Percentiles rank a stretch among this genome's conserved stretches.
Evolutionary conservation across 441 rosid genomes (phyloP).

Genomic region (Dalechampia spathulata): DNA sequence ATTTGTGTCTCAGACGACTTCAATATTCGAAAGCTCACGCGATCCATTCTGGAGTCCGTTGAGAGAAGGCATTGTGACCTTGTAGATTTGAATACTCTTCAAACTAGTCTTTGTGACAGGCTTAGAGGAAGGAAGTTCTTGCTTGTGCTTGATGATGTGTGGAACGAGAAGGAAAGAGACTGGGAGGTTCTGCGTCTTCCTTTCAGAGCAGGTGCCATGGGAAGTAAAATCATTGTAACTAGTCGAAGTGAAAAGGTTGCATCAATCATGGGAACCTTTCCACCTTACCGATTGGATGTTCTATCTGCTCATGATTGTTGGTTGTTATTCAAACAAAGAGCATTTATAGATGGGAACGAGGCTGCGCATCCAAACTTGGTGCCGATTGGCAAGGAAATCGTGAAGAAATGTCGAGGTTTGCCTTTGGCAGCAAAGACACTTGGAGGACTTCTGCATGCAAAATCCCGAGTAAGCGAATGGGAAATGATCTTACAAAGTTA

Average conservation of each 20-base stretch:
- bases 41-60: constrained; percentile 22
- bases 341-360: constrained; percentile 17
- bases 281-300: constrained; percentile 14
- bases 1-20: constrained; percentile 34
- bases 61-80: background rate
- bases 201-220: constrained; percentile 19
- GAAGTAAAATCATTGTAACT: constrained; percentile 32
- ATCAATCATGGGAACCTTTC: constrained; percentile 12
- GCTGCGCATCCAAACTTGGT: constrained; percentile 14
- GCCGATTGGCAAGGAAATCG: constrained; percentile 22
- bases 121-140: constrained; percentile 12
- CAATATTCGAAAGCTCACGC: constrained; percentile 16
- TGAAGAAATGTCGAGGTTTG: constrained; percentile 28
- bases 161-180: constrained; percentile 15
- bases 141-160: constrained; percentile 29
- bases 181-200: constrained; percentile 24
- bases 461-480: constrained; percentile 20
- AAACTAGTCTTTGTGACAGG: constrained; percentile 4
- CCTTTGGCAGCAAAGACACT: constrained; percentile 30
- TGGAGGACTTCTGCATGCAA: constrained; percentile 22
- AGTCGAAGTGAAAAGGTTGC: constrained; percentile 24
- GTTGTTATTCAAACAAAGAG: constrained; percentile 22
- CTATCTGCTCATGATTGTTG: constrained; percentile 22
- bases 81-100: constrained; percentile 9
- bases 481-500: constrained; percentile 19